These are phyloP conservation scores for Penicillium sp. DNA, from an alignment of 2,329 filamentous ascomycete genomes.

Conservation along the genomic window DNA sequence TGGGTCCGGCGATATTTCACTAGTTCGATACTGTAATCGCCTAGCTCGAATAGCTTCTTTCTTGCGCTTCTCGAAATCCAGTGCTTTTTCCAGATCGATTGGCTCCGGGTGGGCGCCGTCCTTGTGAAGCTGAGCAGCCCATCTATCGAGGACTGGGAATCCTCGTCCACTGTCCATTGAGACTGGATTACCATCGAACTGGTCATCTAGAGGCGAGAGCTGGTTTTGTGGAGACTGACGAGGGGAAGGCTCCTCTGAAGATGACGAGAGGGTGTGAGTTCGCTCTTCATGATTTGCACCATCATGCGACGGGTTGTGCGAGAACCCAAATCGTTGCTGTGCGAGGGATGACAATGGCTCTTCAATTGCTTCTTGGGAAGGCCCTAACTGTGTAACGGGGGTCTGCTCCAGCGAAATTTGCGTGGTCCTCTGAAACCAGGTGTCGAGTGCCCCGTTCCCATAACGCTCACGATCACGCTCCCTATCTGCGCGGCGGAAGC, in stretches of 20 bases:
- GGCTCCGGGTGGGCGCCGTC: constrained; percentile 1
- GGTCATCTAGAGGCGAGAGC: neutral
- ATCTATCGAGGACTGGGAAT: constrained; percentile 24
- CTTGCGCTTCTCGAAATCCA: constrained; percentile 26
- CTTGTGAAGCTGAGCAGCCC: constrained; percentile 22
- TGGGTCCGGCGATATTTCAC: neutral
- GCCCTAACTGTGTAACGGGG: neutral
- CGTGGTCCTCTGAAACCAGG: constrained; percentile 22
- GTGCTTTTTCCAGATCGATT: constrained; percentile 18
- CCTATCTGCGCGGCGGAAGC: constrained; percentile 8
- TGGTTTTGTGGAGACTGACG: neutral
- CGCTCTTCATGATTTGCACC: neutral
- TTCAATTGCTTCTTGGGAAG: neutral
- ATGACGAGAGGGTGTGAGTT: neutral
- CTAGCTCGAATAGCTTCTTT: constrained; percentile 19
- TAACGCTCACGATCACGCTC: constrained; percentile 21
- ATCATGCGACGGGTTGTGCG: too few species aligned
- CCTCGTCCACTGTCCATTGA: constrained; percentile 23
- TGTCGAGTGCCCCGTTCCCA: constrained; percentile 25
- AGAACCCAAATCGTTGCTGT: constrained; percentile 11
- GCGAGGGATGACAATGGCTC: constrained; percentile 19
- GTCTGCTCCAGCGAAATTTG: constrained; percentile 10
- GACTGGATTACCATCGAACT: neutral
- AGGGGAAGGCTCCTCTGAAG: neutral
- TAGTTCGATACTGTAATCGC: neutral